Evolutionary conservation across 2,329 filamentous ascomycete genomes (phyloP), one percentile per base, ranked within the genome.

Genomic region (Ceratocystis albifundus): DNA sequence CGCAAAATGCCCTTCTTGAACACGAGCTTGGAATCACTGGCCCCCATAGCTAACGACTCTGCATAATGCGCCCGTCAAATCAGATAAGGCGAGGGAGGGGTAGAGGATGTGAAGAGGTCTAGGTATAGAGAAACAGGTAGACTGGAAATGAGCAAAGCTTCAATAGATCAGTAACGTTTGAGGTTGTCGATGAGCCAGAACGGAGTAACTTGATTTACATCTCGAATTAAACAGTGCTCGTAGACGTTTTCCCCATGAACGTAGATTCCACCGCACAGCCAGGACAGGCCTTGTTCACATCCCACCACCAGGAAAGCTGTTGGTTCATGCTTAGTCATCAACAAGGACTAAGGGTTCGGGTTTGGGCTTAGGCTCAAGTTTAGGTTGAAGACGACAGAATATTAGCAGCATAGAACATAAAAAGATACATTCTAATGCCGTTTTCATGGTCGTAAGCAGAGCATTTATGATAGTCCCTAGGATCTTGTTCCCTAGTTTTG

Each of bases 1-100:
- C 89, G 86, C 80, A 97, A 96, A 79, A 97, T 96, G 77, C 92
- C 93, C 78, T 96, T 90, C 79, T 96, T 97, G 83, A 99, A 97
- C 74, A 93, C 90, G 74, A 97, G 86, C 83, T 97, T 97, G 73
- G 93, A 97, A 79, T 97, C 93, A 78, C 93, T 96, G 74, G 93
- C 93, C 77, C 94, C 94, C 94, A 99, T 99, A 53, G 28, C 64
- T 66, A 64, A 32, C 41, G 44, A 44, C 41, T 15, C 10, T 50
- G 61, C 66, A 67, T 64, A 41, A 20, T 67, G 66, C 62, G 66
- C 66, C 36, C 45, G 36, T 32, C 15, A 17, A 5, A 6, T 12
- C 20, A 22, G 22, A 17, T 15, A 32, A 28, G 17, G 48, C 48
- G 22, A 57, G 53, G 25, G 8, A 12, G 53, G 20, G 17, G 4